Evolutionary conservation across 257 asterid species (phyloP).

Genomic region (Plectranthus barbatus): DNA sequence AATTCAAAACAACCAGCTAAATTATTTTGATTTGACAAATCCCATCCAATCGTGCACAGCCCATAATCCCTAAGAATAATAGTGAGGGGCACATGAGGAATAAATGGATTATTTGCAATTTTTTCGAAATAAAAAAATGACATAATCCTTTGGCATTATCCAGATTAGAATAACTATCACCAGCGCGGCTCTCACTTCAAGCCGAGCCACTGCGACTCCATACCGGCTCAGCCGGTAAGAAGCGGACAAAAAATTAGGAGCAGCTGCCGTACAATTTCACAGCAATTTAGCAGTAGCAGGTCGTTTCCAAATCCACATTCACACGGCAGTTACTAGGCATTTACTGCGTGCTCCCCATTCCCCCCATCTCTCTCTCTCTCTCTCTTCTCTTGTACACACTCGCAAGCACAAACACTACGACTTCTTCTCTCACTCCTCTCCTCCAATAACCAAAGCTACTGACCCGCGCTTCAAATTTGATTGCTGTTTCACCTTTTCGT

Average conservation of each 20-base stretch:
- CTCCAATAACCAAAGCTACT: background rate
- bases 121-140: too few species aligned
- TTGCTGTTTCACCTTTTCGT: background rate
- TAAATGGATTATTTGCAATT: too few species aligned
- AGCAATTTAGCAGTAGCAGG: slow-evolving; percentile 37
- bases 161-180: slow-evolving; percentile 12
- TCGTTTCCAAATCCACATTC: slow-evolving; percentile 34
- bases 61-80: too few species aligned
- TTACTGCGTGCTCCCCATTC: slow-evolving; percentile 31
- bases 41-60: too few species aligned
- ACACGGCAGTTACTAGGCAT: slow-evolving; percentile 61
- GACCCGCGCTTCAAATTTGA: slow-evolving; percentile 3
- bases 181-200: slow-evolving; percentile 11
- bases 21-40: too few species aligned
- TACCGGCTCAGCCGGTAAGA: slow-evolving; percentile 24
- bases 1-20: too few species aligned
- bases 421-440: background rate
- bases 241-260: background rate
- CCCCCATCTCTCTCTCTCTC: slow-evolving; percentile 11
- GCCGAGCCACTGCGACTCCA: slow-evolving; percentile 20
- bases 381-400: background rate
- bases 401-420: too few species aligned
- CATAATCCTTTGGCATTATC: background rate
- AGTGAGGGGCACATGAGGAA: too few species aligned
- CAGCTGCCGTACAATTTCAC: slow-evolving; percentile 36